A percentile compares a stretch with the other conserved stretches of the same genome.
Evolutionary conservation across 164 flowering plant genomes (phyloP).

Genomic region (Liriodendron chinense): DNA sequence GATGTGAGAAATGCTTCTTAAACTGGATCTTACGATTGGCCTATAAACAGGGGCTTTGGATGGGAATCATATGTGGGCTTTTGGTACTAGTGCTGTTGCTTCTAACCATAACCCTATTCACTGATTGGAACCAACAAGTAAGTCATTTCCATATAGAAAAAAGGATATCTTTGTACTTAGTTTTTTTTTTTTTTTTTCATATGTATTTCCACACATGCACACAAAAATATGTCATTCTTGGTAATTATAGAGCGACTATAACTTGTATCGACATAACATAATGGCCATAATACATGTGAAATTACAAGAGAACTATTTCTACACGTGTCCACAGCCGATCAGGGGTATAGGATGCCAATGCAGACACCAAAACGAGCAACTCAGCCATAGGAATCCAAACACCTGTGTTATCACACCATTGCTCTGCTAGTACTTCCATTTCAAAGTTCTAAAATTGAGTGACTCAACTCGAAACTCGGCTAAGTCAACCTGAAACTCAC

Average conservation of each 20-base stretch:
- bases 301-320: too few relatives aligned
- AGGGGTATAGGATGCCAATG: too few relatives aligned
- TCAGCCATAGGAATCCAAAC: background rate
- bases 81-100: conserved; percentile 44
- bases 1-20: background rate
- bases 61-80: conserved; percentile 64
- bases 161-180: background rate
- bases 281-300: too few relatives aligned
- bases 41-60: conserved; percentile 65
- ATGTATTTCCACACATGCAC: background rate
- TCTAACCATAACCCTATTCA: conserved; percentile 36
- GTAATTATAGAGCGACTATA: background rate
- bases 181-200: too few relatives aligned
- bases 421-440: background rate
- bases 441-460: too few relatives aligned
- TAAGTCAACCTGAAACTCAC: too few relatives aligned
- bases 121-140: conserved; percentile 76
- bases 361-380: background rate
- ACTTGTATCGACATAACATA: too few relatives aligned
- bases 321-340: too few relatives aligned
- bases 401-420: background rate
- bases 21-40: background rate
- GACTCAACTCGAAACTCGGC: too few relatives aligned
- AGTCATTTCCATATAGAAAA: background rate
- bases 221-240: background rate